Evolutionary conservation across 169 alveolate genomes (phyloP).

Genomic region (Cryptosporidium meleagridis): DNA sequence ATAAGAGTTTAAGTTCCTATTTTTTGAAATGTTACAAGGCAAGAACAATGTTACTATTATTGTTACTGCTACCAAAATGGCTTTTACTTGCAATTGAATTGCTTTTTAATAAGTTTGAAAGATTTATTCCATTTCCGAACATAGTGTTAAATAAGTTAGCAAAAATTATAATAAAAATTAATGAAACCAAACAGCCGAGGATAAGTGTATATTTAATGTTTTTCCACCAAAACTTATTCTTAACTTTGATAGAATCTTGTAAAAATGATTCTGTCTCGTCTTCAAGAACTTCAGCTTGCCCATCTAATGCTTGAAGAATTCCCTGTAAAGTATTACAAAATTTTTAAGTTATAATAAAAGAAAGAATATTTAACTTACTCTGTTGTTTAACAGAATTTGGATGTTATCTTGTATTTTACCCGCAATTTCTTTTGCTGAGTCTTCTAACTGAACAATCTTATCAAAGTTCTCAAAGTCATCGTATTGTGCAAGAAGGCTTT

Average conservation of each 20-base stretch:
- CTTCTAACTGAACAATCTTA: conserved; percentile 15
- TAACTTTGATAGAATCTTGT: conserved; percentile 38
- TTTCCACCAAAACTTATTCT: conserved; percentile 68
- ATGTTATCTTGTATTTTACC: conserved; percentile 44
- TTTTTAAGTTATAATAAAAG: not conserved
- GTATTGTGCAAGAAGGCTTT: not conserved
- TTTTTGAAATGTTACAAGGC: not conserved
- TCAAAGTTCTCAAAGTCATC: conserved; percentile 49
- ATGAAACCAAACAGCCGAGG: not conserved
- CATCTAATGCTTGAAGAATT: conserved; percentile 37
- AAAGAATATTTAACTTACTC: conserved; percentile 18
- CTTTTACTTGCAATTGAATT: not conserved
- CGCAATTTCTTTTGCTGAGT: conserved; percentile 1
- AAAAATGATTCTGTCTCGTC: conserved; percentile 54
- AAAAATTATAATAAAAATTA: conserved; percentile 4
- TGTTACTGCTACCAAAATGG: not conserved
- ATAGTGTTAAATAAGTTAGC: conserved; percentile 18
- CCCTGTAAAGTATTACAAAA: conserved; percentile 1
- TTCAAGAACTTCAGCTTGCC: conserved; percentile 39
- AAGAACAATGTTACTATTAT: not conserved
- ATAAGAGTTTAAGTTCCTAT: not conserved
- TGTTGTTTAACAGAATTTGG: conserved; percentile 24
- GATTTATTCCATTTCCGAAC: conserved; percentile 12
- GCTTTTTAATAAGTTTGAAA: not conserved
- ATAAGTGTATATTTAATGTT: conserved; percentile 43